Conservation (phyloP, 192 early-diverging fungal genomes). For the Coemansia sp. region DNA sequence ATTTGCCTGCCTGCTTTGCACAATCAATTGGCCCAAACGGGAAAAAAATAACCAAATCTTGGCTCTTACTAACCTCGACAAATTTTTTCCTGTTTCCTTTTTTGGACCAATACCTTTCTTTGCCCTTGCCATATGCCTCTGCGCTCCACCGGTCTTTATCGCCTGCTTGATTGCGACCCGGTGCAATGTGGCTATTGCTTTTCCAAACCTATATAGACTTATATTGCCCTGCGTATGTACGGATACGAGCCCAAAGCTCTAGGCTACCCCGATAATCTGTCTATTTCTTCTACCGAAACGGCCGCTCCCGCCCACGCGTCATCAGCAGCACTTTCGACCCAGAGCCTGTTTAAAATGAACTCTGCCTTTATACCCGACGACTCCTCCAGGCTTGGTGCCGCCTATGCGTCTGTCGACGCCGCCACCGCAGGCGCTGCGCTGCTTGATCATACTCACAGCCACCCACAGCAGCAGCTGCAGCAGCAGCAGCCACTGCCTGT, state of each 20-base stretch:
- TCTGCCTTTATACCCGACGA: slow-evolving; percentile 48
- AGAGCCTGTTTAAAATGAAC: slow-evolving; percentile 49
- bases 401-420: slow-evolving; percentile 33
- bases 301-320: slow-evolving; percentile 23
- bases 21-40: not conserved
- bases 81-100: not conserved
- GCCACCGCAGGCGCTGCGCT: slow-evolving; percentile 16
- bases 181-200: not conserved
- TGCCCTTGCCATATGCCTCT: not conserved
- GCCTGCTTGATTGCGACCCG: not conserved
- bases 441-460: slow-evolving; percentile 31
- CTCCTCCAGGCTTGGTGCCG: slow-evolving; percentile 22
- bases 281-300: slow-evolving; percentile 47
- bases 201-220: not conserved
- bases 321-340: slow-evolving; percentile 19
- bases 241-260: slow-evolving; percentile 35
- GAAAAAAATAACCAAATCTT: not conserved
- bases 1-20: not conserved
- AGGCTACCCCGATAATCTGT: slow-evolving; percentile 42
- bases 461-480: slow-evolving; percentile 31
- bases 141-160: not conserved
- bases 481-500: slow-evolving; percentile 27
- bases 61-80: not conserved
- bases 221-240: slow-evolving; percentile 33
- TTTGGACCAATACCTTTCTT: not conserved